Evolutionary conservation across 2,329 filamentous ascomycete genomes (phyloP).

Genomic region (Cordyceps cateniannulata): DNA sequence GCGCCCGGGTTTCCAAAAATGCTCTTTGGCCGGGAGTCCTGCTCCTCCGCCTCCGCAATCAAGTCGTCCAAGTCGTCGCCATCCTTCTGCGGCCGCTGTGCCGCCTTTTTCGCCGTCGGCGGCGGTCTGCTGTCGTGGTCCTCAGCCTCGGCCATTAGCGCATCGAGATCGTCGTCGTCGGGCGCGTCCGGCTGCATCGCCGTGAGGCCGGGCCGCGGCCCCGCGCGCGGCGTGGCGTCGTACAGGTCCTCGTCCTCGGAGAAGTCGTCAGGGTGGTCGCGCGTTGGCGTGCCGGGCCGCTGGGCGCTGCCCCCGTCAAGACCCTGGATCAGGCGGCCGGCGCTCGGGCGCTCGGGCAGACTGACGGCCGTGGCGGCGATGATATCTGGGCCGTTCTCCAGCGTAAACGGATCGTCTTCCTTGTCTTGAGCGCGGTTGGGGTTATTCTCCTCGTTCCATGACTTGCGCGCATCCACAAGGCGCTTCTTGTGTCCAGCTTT

Average conservation of each 20-base stretch:
- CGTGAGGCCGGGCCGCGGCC: slow-evolving; percentile 18
- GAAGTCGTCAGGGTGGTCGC: slow-evolving; percentile 28
- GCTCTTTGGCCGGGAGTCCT: slow-evolving; percentile 12
- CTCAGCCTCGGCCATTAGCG: slow-evolving; percentile 45
- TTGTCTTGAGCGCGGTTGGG: slow-evolving; percentile 36
- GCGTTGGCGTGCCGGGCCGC: slow-evolving; percentile 16
- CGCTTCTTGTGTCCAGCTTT: slow-evolving; percentile 82
- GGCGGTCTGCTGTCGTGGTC: slow-evolving; percentile 14
- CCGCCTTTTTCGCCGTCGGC: neutral
- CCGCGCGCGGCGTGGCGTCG: slow-evolving; percentile 40
- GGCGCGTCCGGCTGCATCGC: slow-evolving; percentile 18
- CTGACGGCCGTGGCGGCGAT: slow-evolving; percentile 12
- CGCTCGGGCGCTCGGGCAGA: slow-evolving; percentile 20
- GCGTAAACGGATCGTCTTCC: slow-evolving; percentile 20
- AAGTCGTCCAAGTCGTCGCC: slow-evolving; percentile 46
- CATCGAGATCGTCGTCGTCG: slow-evolving; percentile 47
- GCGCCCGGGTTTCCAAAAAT: slow-evolving; percentile 5
- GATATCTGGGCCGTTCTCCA: neutral
- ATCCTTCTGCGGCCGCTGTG: slow-evolving; percentile 24
- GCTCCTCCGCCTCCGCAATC: slow-evolving; percentile 42
- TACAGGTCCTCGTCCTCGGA: slow-evolving; percentile 49
- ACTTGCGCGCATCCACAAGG: slow-evolving; percentile 66
- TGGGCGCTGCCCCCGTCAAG: slow-evolving; percentile 18
- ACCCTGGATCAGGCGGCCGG: slow-evolving; percentile 7
- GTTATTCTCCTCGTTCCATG: slow-evolving; percentile 77